Conservation (phyloP, 768 basidiomycete species). For the Calocybe cyanea region DNA sequence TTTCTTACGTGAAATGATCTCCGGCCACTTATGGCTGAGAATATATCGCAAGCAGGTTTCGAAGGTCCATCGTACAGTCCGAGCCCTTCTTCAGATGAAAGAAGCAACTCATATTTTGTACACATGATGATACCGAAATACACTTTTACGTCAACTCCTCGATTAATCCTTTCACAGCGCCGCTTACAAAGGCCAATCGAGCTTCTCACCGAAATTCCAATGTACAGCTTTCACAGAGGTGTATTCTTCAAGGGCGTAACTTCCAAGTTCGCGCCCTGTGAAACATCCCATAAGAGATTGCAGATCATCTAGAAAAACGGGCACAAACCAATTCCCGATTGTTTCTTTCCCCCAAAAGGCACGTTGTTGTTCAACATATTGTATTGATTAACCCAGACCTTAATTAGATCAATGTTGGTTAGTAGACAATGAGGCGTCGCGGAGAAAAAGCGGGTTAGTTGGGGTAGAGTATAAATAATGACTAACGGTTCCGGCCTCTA, state of each 20-base stretch:
- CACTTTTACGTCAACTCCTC: too few relatives aligned
- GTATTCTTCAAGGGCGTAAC: slow-evolving; percentile 81
- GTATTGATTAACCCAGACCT: slow-evolving; percentile 95
- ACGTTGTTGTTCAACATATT: slow-evolving; percentile 80
- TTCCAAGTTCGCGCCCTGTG: slow-evolving; percentile 82
- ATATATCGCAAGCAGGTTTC: too few relatives aligned
- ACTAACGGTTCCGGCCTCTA: slow-evolving; percentile 86
- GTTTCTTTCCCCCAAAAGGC: slow-evolving; percentile 95
- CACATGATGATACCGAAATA: too few relatives aligned
- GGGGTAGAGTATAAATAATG: not conserved
- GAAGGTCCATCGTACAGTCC: too few relatives aligned
- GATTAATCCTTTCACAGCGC: too few relatives aligned
- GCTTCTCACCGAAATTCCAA: slow-evolving; percentile 82
- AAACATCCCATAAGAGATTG: slow-evolving; percentile 2
- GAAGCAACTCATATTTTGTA: too few relatives aligned
- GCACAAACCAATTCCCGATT: slow-evolving; percentile 77
- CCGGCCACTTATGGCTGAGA: too few relatives aligned
- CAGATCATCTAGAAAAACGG: too few relatives aligned
- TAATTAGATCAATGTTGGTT: not conserved
- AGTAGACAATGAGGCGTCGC: not conserved
- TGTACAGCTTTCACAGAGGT: slow-evolving; percentile 80
- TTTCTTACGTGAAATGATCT: too few relatives aligned
- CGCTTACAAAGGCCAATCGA: slow-evolving; percentile 70
- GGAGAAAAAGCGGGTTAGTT: not conserved
- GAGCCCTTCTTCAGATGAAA: too few relatives aligned